Base-by-base conservation (phyloP, 164 flowering plant genomes). In the Aristolochia contorta region DNA sequence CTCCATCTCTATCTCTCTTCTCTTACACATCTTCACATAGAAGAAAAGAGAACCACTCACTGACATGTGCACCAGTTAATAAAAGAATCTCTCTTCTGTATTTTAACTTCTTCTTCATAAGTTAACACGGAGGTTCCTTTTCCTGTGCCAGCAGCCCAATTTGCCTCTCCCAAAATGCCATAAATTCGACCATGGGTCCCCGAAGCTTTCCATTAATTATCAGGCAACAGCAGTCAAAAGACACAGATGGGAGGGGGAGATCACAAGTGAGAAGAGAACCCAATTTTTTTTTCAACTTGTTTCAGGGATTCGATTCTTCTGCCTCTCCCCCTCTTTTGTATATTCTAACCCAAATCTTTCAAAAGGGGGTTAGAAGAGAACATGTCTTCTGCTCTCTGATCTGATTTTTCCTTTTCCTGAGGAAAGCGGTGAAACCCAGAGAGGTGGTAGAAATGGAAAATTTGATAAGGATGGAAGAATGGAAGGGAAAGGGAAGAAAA, bases 271-370 rank as follows among this genome's bases (percentile, higher is more conserved):
- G 52, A 19, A 48, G 52, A 48, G 52, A 48, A 37, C 12, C 43
- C 43, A 41, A 41, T 62, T 57, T 37, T 52, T 33, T 33, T 30
- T 37, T 47, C 71, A 69, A 62, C 65, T 69, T 63, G 69, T 22
- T 45, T 25, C 22, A n/a, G 59, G 62, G 70, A 65, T 66, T 60
- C 63, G 71, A 67, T 69, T 66, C 73, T 63, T 33, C 23, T 55
- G 48, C 43, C 19, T 51, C 25, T 58, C 53, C 51, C 49, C 30
- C 3, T 54, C 18, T 16, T 10, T 21, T 16, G 18, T 49, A 23
- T 16, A 14, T 30, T 33, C 52, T 56, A 37, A 37, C 32, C 43
- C 27, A 24, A 19, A 46, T 63, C 32, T 56, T 37, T 61, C 61
- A 48, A 64, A 46, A 33, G 56, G 50, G 58, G 67, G 16, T 60